These are phyloP conservation scores for Albugo candida DNA, from an alignment of 352 stramenopile species.

Conservation along the genomic window DNA sequence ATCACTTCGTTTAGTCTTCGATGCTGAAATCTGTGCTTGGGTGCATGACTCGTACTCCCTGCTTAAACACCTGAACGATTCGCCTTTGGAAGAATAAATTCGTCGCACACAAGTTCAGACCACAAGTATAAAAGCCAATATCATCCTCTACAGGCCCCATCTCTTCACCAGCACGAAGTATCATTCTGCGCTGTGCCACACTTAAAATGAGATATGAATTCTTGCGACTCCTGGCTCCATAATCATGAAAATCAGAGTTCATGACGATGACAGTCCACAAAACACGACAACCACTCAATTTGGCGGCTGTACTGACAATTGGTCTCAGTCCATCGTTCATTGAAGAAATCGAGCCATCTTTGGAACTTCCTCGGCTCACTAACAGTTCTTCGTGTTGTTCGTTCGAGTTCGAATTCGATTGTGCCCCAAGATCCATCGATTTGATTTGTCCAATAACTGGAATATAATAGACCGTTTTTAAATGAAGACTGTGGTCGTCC, in stretches of 20 bases:
- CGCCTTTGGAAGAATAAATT: slow-evolving; percentile 67
- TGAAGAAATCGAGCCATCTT: slow-evolving; percentile 46
- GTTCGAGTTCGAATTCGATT: slow-evolving; percentile 58
- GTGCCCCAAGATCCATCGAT: slow-evolving; percentile 54
- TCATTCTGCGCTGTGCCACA: slow-evolving; percentile 66
- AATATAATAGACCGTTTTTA: slow-evolving; percentile 41
- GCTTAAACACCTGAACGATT: slow-evolving; percentile 75
- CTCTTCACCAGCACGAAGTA: slow-evolving; percentile 60
- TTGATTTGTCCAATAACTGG: slow-evolving; percentile 68
- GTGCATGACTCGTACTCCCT: slow-evolving; percentile 52
- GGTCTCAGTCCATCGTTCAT: slow-evolving; percentile 57
- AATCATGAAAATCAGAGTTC: slow-evolving; percentile 20
- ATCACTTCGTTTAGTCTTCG: too few species aligned
- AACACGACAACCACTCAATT: slow-evolving; percentile 56
- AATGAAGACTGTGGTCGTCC: slow-evolving; percentile 5
- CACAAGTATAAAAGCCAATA: slow-evolving; percentile 66
- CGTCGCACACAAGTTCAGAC: slow-evolving; percentile 48
- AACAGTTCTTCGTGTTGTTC: slow-evolving; percentile 62
- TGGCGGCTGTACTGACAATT: slow-evolving; percentile 64
- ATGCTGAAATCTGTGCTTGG: too few species aligned
- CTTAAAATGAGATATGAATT: slow-evolving; percentile 70
- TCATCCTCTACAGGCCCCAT: slow-evolving; percentile 75
- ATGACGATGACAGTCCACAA: slow-evolving; percentile 75
- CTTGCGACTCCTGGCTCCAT: slow-evolving; percentile 27
- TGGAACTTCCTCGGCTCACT: slow-evolving; percentile 39